A percentile compares a stretch with the other conserved stretches of the same genome.
Evolutionary conservation across 1,284 basidiomycete species (phyloP).

Genomic region (Ustilago vetiveriae): DNA sequence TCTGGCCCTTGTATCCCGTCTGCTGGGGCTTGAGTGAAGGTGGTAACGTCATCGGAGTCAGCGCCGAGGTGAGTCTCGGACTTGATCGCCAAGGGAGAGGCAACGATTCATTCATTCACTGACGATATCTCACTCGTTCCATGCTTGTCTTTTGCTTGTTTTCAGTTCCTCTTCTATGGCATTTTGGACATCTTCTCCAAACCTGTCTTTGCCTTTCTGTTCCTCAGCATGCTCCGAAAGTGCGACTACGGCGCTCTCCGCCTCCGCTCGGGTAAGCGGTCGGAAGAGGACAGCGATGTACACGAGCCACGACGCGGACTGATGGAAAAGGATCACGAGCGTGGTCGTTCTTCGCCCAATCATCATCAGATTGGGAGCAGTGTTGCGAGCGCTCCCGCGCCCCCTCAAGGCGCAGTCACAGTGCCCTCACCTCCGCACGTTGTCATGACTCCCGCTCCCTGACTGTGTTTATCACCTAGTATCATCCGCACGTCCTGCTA

Average conservation of each 20-base stretch:
- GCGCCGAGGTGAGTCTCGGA: conserved; percentile 31
- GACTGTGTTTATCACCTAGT: not conserved
- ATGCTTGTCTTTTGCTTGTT: not conserved
- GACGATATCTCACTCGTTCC: no score
- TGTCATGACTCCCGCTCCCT: conserved; percentile 16
- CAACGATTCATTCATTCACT: no score
- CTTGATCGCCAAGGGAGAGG: no score
- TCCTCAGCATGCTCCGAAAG: conserved; percentile 39
- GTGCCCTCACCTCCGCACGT: no score
- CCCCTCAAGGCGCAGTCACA: not conserved
- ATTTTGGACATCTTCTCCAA: conserved; percentile 72
- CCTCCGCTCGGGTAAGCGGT: conserved; percentile 38
- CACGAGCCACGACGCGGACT: conserved; percentile 7
- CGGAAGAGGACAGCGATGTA: conserved; percentile 19
- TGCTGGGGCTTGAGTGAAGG: conserved; percentile 72
- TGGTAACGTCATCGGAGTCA: conserved; percentile 69
- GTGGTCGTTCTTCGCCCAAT: conserved; percentile 7
- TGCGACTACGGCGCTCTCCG: conserved; percentile 44
- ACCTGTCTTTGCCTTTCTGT: conserved; percentile 56
- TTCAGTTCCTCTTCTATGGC: conserved; percentile 72
- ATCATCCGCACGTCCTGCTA: no score
- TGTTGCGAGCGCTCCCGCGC: not conserved
- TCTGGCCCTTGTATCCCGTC: conserved; percentile 58
- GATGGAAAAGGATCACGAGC: conserved; percentile 18
- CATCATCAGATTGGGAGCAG: conserved; percentile 2